Conservation (phyloP, 768 basidiomycete species). For the Amanita inopinata region DNA sequence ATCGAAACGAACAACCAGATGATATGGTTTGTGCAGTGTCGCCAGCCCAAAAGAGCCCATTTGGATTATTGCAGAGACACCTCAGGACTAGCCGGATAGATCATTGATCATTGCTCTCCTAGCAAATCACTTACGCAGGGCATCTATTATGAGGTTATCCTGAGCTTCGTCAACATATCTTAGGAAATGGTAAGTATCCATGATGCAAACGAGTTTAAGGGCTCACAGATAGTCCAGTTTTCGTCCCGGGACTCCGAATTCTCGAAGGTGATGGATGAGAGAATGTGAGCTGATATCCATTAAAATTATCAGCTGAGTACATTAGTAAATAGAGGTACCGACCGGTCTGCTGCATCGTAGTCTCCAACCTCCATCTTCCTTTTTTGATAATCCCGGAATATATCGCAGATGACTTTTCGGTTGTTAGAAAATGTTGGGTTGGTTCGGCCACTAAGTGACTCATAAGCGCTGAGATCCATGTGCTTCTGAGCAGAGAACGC, state of each 20-base stretch:
- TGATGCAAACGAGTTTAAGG: neutral
- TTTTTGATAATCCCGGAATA: slow-evolving; percentile 44
- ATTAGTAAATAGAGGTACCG: slow-evolving; percentile 1
- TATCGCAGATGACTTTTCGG: slow-evolving; percentile 36
- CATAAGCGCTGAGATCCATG: slow-evolving; percentile 37
- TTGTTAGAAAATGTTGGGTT: slow-evolving; percentile 46
- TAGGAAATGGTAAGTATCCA: neutral
- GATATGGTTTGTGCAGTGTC: slow-evolving; percentile 77
- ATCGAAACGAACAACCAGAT: slow-evolving; percentile 61
- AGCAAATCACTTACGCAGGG: slow-evolving; percentile 31
- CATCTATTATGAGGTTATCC: slow-evolving; percentile 61
- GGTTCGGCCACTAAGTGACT: slow-evolving; percentile 36
- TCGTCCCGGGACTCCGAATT: slow-evolving; percentile 24
- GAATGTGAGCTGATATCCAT: slow-evolving; percentile 41
- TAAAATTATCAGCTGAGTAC: no score
- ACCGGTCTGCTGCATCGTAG: slow-evolving; percentile 56
- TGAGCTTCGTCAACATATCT: slow-evolving; percentile 73
- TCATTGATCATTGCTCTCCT: no score
- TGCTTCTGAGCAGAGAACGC: slow-evolving; percentile 23
- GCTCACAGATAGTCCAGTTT: slow-evolving; percentile 49
- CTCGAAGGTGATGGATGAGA: slow-evolving; percentile 29
- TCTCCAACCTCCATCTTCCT: slow-evolving; percentile 32
- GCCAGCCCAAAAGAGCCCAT: slow-evolving; percentile 72
- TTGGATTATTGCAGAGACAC: slow-evolving; percentile 48
- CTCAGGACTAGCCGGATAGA: slow-evolving; percentile 38